These are phyloP conservation scores for Solanum gandarillasii DNA, from an alignment of 257 asterid genomes.

Conservation along the genomic window DNA sequence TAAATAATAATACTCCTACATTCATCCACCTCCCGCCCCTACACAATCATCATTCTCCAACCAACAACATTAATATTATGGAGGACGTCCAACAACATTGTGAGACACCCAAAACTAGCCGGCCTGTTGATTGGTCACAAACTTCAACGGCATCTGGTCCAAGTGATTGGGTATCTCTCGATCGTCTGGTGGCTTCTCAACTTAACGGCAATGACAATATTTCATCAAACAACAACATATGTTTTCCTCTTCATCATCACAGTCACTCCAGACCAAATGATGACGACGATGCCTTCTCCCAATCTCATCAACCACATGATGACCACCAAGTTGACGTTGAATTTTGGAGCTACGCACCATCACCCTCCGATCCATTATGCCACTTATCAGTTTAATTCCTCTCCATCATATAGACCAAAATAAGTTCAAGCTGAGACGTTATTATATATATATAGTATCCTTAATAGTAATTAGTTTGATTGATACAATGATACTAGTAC, in stretches of 20 bases:
- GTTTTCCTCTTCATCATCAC: conserved; percentile 30
- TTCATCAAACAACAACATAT: conserved; percentile 11
- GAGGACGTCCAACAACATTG: background rate
- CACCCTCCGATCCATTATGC: conserved; percentile 55
- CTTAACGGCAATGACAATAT: conserved; percentile 48
- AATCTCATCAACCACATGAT: conserved; percentile 18
- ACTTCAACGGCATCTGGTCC: background rate
- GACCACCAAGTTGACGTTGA: conserved; percentile 22
- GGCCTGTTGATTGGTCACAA: background rate
- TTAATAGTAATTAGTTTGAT: background rate
- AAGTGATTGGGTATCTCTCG: conserved; percentile 61
- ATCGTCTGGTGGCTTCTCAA: conserved; percentile 84
- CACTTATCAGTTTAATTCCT: conserved; percentile 51
- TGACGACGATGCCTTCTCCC: background rate
- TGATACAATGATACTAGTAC: background rate
- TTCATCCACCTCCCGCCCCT: conserved; percentile 71
- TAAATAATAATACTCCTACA: background rate
- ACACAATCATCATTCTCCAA: conserved; percentile 16
- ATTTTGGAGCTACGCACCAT: conserved; percentile 54
- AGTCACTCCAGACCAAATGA: conserved; percentile 10
- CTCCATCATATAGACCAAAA: background rate
- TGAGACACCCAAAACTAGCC: background rate
- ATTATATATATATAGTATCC: background rate
- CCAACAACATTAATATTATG: background rate
- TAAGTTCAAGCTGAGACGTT: background rate